Percentiles rank a stretch among this genome's conserved stretches.
These are phyloP conservation scores for Acacia crassicarpa DNA, from an alignment of 306 rosid species.

Conservation along the genomic window DNA sequence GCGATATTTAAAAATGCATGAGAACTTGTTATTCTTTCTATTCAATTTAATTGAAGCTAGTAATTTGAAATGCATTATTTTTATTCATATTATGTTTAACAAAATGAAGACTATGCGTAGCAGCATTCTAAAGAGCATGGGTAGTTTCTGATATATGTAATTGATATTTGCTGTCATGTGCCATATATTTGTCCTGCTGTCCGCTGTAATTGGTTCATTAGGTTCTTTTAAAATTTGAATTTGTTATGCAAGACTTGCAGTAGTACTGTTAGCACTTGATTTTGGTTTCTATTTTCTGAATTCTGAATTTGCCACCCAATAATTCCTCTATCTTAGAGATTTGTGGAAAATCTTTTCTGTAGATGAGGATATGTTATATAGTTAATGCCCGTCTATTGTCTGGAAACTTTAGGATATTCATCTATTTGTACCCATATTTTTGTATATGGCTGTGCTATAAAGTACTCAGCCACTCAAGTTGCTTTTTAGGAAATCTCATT, in stretches of 20 bases:
- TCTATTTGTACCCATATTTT: background rate
- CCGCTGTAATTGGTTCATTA: background rate
- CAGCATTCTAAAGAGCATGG: background rate
- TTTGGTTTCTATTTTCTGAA: background rate
- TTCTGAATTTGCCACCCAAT: background rate
- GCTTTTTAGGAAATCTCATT: too few species aligned
- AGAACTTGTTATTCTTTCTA: background rate
- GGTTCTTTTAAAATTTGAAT: background rate
- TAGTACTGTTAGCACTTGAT: background rate
- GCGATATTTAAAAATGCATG: conserved; percentile 6
- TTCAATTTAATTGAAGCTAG: background rate
- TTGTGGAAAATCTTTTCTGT: background rate
- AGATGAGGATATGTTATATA: background rate
- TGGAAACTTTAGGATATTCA: background rate
- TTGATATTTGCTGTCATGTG: background rate
- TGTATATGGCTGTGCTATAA: too few species aligned
- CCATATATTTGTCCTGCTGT: background rate
- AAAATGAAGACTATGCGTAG: background rate
- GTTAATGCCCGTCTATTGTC: background rate
- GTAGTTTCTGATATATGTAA: background rate
- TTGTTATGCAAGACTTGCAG: background rate
- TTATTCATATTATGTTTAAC: background rate
- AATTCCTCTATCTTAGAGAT: background rate
- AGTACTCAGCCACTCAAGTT: too few species aligned
- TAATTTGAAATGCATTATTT: background rate